Base-by-base conservation (phyloP, 2,329 filamentous ascomycete genomes). In the Aspergillus cejpii region DNA sequence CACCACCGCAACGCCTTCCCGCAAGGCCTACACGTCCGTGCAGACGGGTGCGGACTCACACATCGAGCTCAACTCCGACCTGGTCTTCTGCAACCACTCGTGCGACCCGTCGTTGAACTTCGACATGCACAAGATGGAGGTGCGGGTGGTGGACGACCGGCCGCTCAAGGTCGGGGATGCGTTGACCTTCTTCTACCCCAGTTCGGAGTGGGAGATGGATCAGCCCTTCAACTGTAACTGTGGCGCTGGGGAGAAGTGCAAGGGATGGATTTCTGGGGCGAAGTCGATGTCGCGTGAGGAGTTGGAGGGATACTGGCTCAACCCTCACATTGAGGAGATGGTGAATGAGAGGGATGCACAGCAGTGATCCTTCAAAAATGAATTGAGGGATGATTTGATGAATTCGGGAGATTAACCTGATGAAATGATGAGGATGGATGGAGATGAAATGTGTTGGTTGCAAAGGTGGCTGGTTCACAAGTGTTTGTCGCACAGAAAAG, bases 51-150 rank as follows among this genome's bases (percentile, higher is more conserved):
- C 59, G 17, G 65, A 68, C 43, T 64, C 68, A 0, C 76, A 80
- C 59, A 75, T 79, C 52, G 76, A 79, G 52, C 68, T 79, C 4
- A 78, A 78, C 61, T 74, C 69, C 47, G 77, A 78, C 51, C 64
- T 80, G 8, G 70, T 79, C 19, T 80, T 71, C 61, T 71, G 75
- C 64, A 80, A 80, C 62, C 77, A 80, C 61, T 75, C 71, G 2
- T 80, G 75, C 59, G 60, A 57, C 8, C 77, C 77, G 1, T 70
- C 69, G 3, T 50, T 80, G 11, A 68, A 76, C 41, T 77, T 80
- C 52, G 75, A 79, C 53, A 76, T 77, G 61, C 47, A 54, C 15
- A 60, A 59, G 41, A 64, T 67, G 60, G 66, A 70, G 42, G 61
- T 68, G 29, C 63, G 67, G 6, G 66, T 69, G 1, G 63, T 63